Percentiles rank a stretch among this genome's conserved stretches.
Conservation (phyloP, 208 protist genomes). For the Leishmania lainsoni region DNA sequence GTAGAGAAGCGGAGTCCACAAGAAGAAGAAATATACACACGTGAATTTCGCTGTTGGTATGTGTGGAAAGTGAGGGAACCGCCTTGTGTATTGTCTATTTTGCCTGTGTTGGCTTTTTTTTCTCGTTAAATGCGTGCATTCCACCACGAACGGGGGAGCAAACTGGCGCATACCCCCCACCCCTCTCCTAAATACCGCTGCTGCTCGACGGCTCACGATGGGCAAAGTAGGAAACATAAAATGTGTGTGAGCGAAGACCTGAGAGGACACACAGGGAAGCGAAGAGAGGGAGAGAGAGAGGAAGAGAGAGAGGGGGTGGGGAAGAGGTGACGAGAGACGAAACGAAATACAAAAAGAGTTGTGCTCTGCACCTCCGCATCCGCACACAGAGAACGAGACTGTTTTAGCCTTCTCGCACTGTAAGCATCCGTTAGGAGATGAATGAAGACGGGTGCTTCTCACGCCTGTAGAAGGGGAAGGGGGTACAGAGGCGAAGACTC, state of each 20-base stretch:
- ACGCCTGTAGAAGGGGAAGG: background rate
- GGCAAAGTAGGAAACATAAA: background rate
- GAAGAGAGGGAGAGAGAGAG: background rate
- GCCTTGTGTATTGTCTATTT: background rate
- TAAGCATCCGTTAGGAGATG: background rate
- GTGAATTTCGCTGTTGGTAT: background rate
- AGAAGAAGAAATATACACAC: background rate
- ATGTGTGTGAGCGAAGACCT: background rate
- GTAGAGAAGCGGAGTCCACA: background rate
- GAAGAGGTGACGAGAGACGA: no score
- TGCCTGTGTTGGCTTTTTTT: background rate
- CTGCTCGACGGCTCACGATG: background rate
- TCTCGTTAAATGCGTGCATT: no score
- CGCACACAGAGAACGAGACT: background rate
- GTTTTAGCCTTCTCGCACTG: background rate
- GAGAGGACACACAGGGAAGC: background rate
- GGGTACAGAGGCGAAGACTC: background rate
- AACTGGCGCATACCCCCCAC: no score
- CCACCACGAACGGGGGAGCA: no score
- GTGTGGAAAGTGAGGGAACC: background rate
- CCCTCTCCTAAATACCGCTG: background rate
- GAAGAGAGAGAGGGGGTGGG: background rate
- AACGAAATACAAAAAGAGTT: no score
- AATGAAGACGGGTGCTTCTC: no score
- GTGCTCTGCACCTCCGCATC: background rate